Evolutionary conservation across 2,329 filamentous ascomycete species (phyloP), one percentile per base, ranked within the genome.

Genomic region (Claviceps quebecensis): DNA sequence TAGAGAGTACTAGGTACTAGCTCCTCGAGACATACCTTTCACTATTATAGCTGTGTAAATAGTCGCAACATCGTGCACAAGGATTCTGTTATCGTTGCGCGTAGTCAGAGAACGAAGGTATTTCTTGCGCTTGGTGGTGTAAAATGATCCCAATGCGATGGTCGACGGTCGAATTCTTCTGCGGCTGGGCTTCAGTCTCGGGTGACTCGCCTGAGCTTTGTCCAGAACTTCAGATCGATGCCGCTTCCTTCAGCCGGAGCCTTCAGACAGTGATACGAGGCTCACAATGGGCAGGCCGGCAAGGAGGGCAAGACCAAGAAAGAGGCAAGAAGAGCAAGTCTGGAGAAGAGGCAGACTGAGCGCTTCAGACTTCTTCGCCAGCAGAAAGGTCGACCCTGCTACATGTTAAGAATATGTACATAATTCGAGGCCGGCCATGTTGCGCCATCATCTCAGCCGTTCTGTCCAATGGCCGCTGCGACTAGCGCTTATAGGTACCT

Each of bases 321-420:
- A 87, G 80, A 98, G 98, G 88, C 90, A 96, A 79, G 83, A 86
- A 59, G 86, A 81, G 63, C 86, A 94, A 70, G 83, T 83, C 73
- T 56, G 86, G 81, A 93, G 84, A 88, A 87, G 80, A 98, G 98
- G 88, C 90, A 96, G 79, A 83, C 86, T 59, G 86, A 81, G 63
- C 86, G 93, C 70, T 83, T 83, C 73, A n/a, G n/a, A n/a, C n/a
- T n/a, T n/a, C n/a, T 81, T 86, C 70, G 79, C 81, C 65, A 68
- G 98, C n/a, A n/a, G n/a, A n/a, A n/a, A 98, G 87, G 87, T 96
- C 67, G 93, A 98, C 76, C 59, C 74, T 61, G 81, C 87, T 60
- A 73, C n/a, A n/a, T n/a, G n/a, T 98, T 60, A 93, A 98, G 87
- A 90, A 87, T 94, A 98, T n/a, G n/a, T n/a, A n/a, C n/a, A n/a